A percentile compares a stretch with the other conserved stretches of the same genome.
These are phyloP conservation scores for Pholiota molesta DNA, from an alignment of 768 basidiomycete genomes.

Conservation along the genomic window DNA sequence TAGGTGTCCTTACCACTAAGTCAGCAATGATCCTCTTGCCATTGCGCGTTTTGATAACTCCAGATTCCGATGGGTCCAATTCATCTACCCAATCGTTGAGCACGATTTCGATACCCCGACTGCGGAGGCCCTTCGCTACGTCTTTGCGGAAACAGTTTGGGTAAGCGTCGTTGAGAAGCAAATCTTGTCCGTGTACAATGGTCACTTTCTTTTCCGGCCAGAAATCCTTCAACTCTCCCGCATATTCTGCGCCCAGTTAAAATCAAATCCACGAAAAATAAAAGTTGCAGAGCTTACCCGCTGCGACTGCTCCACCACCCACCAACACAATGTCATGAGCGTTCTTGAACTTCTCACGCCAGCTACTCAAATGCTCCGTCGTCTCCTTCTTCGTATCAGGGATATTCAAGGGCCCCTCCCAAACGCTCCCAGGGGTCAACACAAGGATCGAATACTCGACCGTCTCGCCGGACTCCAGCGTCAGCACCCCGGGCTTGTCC, in stretches of 20 bases:
- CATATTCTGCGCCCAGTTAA: slow-evolving; percentile 32
- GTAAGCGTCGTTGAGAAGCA: slow-evolving; percentile 62
- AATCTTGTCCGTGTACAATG: slow-evolving; percentile 57
- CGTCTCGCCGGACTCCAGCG: slow-evolving; percentile 51
- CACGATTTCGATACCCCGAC: slow-evolving; percentile 52
- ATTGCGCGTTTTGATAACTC: slow-evolving; percentile 47
- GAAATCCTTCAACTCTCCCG: slow-evolving; percentile 46
- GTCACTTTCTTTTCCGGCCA: slow-evolving; percentile 55
- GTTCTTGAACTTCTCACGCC: slow-evolving; percentile 34
- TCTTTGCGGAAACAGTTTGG: slow-evolving; percentile 53
- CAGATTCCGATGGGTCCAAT: slow-evolving; percentile 38
- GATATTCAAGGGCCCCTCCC: slow-evolving; percentile 51
- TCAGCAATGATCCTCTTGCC: slow-evolving; percentile 56
- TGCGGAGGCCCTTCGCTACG: slow-evolving; percentile 41
- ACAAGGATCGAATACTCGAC: slow-evolving; percentile 58
- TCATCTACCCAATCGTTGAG: slow-evolving; percentile 57
- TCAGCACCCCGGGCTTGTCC: slow-evolving; percentile 31
- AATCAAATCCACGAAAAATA: slow-evolving; percentile 15
- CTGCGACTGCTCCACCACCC: slow-evolving; percentile 60
- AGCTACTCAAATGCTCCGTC: slow-evolving; percentile 26
- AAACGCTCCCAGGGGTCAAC: slow-evolving; percentile 58
- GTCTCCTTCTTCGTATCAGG: slow-evolving; percentile 36
- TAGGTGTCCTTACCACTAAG: slow-evolving; percentile 50
- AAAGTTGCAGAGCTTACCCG: slow-evolving; percentile 33
- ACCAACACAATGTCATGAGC: slow-evolving; percentile 53